Conservation (phyloP, 495 filamentous ascomycete species). For the Elaphomyces granulatus region DNA sequence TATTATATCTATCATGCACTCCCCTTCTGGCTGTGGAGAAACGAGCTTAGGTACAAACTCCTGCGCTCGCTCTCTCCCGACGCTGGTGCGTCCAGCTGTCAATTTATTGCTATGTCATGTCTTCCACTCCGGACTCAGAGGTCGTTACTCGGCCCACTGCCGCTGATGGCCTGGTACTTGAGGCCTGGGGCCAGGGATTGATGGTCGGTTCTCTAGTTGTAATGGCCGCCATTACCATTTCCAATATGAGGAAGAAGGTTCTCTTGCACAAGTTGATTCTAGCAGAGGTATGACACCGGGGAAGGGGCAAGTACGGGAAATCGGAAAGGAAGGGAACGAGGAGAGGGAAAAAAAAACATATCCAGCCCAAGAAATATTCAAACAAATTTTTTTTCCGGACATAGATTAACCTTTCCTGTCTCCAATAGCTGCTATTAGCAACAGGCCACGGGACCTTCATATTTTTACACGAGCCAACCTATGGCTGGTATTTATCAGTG, state of each 20-base stretch:
- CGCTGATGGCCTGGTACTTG: slow-evolving; percentile 26
- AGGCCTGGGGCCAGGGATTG: slow-evolving; percentile 35
- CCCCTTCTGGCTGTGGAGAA: too few species aligned
- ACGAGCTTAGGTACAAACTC: too few species aligned
- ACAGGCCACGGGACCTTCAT: slow-evolving; percentile 32
- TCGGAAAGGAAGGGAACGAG: too few species aligned
- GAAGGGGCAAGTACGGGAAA: too few species aligned
- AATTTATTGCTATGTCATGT: too few species aligned
- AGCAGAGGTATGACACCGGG: slow-evolving; percentile 30
- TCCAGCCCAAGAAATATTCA: neutral
- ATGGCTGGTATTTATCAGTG: slow-evolving; percentile 33
- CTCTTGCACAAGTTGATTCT: slow-evolving; percentile 34
- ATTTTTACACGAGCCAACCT: slow-evolving; percentile 26
- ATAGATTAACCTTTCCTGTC: too few species aligned
- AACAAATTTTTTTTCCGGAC: too few species aligned
- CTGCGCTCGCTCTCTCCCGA: too few species aligned
- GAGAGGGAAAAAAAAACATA: neutral
- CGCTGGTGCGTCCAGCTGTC: too few species aligned
- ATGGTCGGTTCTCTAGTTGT: slow-evolving; percentile 35
- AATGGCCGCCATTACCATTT: slow-evolving; percentile 28
- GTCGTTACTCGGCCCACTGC: slow-evolving; percentile 18
- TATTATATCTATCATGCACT: too few species aligned
- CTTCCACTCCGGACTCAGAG: slow-evolving; percentile 6
- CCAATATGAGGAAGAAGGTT: slow-evolving; percentile 29
- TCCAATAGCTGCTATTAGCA: slow-evolving; percentile 1